A percentile compares a stretch with the other conserved stretches of the same genome.
Evolutionary conservation across 1,284 basidiomycete species (phyloP).

Genomic region (Pseudozyma tsukubaensis): DNA sequence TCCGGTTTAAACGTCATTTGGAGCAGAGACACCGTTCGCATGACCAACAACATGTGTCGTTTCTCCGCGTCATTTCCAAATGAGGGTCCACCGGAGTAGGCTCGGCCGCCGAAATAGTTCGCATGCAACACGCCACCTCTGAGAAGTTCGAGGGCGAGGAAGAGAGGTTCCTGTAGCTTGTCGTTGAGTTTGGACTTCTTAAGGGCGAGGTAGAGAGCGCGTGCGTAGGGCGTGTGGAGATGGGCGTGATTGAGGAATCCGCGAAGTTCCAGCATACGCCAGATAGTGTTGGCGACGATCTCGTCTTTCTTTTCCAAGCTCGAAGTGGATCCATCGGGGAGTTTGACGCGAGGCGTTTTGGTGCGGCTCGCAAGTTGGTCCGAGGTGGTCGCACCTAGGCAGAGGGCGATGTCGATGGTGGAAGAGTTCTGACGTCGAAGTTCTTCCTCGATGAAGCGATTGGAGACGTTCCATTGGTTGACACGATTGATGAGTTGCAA

Average conservation of each 20-base stretch:
- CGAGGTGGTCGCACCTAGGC: conserved; percentile 82
- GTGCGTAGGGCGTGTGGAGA: conserved; percentile 83
- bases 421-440: conserved; percentile 93
- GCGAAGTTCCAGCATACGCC: conserved; percentile 95
- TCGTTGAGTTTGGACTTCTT: conserved; percentile 85
- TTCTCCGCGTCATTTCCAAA: conserved; percentile 75
- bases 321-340: conserved; percentile 37
- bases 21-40: conserved; percentile 93
- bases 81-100: conserved; percentile 92
- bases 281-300: conserved; percentile 95
- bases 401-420: conserved; percentile 97
- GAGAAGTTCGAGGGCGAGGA: conserved; percentile 85
- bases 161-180: conserved; percentile 97
- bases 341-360: conserved; percentile 49
- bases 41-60: conserved; percentile 91
- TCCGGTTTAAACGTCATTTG: conserved; percentile 83
- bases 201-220: conserved; percentile 87
- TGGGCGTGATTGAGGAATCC: conserved; percentile 91
- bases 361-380: conserved; percentile 59
- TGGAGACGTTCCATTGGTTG: conserved; percentile 90
- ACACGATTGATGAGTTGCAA: conserved; percentile 88
- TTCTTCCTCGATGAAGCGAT: conserved; percentile 89
- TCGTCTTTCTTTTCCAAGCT: conserved; percentile 96
- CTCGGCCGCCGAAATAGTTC: conserved; percentile 85
- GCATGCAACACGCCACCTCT: conserved; percentile 95